These are phyloP conservation scores for Xylaria multiplex DNA, from an alignment of 2,329 filamentous ascomycete genomes.

Conservation along the genomic window DNA sequence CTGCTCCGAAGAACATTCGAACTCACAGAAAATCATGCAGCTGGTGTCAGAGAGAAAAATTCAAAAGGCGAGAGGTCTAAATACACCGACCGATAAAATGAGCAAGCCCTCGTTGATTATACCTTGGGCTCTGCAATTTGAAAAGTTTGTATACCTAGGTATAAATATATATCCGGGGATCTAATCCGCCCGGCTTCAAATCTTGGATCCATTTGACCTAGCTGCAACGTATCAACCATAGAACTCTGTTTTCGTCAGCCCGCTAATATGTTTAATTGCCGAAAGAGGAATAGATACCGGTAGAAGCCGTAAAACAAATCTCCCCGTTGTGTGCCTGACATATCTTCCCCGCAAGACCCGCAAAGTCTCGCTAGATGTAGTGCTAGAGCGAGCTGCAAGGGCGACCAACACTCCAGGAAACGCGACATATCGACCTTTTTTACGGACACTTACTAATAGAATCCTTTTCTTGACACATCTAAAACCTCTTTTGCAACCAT, in stretches of 20 bases:
- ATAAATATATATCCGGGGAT: constrained; percentile 7
- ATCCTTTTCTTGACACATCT: neutral
- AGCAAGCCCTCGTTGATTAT: neutral
- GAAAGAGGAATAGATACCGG: constrained; percentile 2
- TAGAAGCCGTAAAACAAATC: neutral
- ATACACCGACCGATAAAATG: neutral
- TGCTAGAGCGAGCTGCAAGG: constrained; percentile 17
- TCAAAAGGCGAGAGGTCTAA: constrained; percentile 1
- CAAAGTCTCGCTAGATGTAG: constrained; percentile 12
- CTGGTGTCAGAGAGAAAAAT: neutral
- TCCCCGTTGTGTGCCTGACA: neutral
- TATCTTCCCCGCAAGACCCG: constrained; percentile 9
- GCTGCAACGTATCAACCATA: neutral
- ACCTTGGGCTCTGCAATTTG: neutral
- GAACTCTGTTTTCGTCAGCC: neutral
- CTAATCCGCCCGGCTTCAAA: neutral
- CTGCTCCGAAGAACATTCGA: neutral
- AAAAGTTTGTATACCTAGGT: neutral
- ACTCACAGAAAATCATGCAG: constrained; percentile 11
- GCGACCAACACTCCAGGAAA: constrained; percentile 7
- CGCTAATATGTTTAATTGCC: neutral
- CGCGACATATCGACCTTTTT: neutral
- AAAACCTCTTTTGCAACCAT: neutral
- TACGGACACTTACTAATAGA: too few relatives aligned
- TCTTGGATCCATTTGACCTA: neutral